These are phyloP conservation scores for Multifurca ochricompacta DNA, from an alignment of 768 basidiomycete genomes.

Conservation along the genomic window DNA sequence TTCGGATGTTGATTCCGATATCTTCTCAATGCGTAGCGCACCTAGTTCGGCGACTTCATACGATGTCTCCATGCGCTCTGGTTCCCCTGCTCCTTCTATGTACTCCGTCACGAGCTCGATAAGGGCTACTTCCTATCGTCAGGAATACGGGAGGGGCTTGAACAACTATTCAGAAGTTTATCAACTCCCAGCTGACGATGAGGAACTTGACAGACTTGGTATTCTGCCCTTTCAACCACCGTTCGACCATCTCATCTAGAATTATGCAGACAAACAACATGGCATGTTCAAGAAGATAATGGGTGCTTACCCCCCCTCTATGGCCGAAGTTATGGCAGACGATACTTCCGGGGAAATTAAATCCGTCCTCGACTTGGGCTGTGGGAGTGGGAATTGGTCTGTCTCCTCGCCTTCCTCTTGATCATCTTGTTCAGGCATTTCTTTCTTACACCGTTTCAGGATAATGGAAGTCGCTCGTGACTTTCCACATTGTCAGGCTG, in stretches of 20 bases:
- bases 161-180: slow-evolving; percentile 80
- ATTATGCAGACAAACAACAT: slow-evolving; percentile 54
- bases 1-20: slow-evolving; percentile 36
- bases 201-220: slow-evolving; percentile 67
- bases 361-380: slow-evolving; percentile 65
- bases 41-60: slow-evolving; percentile 50
- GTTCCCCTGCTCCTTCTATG: slow-evolving; percentile 61
- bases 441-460: slow-evolving; percentile 35
- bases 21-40: slow-evolving; percentile 36
- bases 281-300: slow-evolving; percentile 53
- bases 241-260: not conserved
- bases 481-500: slow-evolving; percentile 58
- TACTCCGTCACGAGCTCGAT: slow-evolving; percentile 60
- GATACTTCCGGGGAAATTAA: slow-evolving; percentile 52
- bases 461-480: slow-evolving; percentile 67
- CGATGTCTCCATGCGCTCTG: slow-evolving; percentile 52
- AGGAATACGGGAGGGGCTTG: slow-evolving; percentile 60
- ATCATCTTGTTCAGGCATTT: not conserved
- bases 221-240: slow-evolving; percentile 6
- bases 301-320: slow-evolving; percentile 57
- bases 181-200: slow-evolving; percentile 68
- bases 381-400: slow-evolving; percentile 73
- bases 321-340: slow-evolving; percentile 52
- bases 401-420: slow-evolving; percentile 16
- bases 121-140: slow-evolving; percentile 47